phyloP scores from a whole-genome alignment of 1,139 yeast species.

The Diutina siamensis region DNA sequence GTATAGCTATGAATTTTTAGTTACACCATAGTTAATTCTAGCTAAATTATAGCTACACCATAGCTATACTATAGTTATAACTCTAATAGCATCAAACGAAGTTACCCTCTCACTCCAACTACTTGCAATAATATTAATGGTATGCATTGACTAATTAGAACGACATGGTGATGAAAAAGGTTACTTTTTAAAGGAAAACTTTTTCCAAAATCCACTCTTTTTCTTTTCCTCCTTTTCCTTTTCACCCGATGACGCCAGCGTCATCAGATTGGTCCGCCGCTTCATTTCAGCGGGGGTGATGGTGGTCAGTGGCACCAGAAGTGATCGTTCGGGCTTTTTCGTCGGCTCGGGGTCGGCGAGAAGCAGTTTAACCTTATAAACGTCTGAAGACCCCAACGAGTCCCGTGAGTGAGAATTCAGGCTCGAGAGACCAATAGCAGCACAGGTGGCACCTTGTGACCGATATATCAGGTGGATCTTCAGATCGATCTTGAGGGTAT shows the following conservation, averaged over 20 bases:
- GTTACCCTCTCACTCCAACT: too few relatives aligned
- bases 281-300: conserved; percentile 2
- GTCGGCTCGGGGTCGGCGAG: not conserved
- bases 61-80: too few relatives aligned
- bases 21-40: too few relatives aligned
- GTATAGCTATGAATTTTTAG: too few relatives aligned
- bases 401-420: not conserved
- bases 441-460: not conserved
- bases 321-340: not conserved
- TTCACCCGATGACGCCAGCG: conserved; percentile 5
- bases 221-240: not conserved
- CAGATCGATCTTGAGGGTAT: not conserved
- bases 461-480: not conserved
- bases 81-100: too few relatives aligned
- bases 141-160: too few relatives aligned
- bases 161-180: too few relatives aligned
- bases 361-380: conserved; percentile 1
- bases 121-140: too few relatives aligned
- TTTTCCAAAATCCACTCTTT: not conserved
- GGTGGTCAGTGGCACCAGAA: conserved; percentile 4
- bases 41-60: too few relatives aligned
- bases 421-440: not conserved
- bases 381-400: not conserved
- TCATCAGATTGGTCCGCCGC: conserved; percentile 2
- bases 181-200: not conserved